Conservation (phyloP, 208 protist genomes). For the Angomonas ambiguus region DNA sequence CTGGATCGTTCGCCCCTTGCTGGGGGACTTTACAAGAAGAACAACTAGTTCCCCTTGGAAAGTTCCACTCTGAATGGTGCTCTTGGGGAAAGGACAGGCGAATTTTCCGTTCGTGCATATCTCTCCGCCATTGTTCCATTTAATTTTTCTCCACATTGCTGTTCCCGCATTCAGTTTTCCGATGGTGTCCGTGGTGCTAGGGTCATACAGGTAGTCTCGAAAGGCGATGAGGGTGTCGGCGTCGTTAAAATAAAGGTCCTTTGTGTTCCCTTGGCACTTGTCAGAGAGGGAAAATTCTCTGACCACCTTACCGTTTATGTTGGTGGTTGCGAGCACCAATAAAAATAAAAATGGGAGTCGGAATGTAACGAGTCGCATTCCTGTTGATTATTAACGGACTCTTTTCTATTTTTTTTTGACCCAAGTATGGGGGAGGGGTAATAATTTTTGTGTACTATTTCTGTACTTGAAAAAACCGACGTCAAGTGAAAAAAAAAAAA, state of each 20-base stretch:
- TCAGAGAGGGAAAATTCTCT: neutral
- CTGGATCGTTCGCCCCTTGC: neutral
- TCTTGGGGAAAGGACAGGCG: too few relatives aligned
- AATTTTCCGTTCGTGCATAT: neutral
- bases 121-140: neutral
- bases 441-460: neutral
- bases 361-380: conserved; percentile 5
- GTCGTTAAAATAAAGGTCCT: neutral
- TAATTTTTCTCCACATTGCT: neutral
- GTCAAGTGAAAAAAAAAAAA: neutral
- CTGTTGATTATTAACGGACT: too few relatives aligned
- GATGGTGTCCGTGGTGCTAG: neutral
- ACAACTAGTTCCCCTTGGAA: too few relatives aligned
- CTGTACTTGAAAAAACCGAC: neutral
- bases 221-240: neutral
- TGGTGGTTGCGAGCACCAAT: neutral
- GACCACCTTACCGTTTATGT: neutral
- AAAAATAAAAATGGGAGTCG: neutral
- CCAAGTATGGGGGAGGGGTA: too few relatives aligned
- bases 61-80: too few relatives aligned
- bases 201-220: neutral
- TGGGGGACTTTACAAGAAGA: too few relatives aligned
- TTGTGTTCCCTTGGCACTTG: neutral
- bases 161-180: neutral
- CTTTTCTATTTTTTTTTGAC: neutral